Percentiles rank a stretch among this genome's conserved stretches.
Evolutionary conservation across 176 grass and related monocot species (phyloP).

Genomic region (Oryza meyeriana): DNA sequence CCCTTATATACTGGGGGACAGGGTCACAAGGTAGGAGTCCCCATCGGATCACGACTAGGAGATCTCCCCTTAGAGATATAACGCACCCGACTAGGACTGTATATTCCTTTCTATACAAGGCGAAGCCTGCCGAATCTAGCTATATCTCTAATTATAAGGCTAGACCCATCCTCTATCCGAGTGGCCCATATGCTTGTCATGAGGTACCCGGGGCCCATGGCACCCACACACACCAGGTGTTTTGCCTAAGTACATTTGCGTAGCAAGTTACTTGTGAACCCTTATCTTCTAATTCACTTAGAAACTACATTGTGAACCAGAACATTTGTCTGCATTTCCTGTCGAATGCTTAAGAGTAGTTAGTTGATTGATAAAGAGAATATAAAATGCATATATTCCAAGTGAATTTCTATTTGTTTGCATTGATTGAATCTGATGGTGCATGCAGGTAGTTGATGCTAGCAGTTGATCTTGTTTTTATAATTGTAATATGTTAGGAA

Average conservation of each 20-base stretch:
- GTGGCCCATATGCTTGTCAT: too few relatives aligned
- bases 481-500: neutral
- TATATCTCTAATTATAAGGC: too few relatives aligned
- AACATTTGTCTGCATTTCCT: constrained; percentile 6
- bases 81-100: too few relatives aligned
- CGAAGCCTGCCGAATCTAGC: too few relatives aligned
- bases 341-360: neutral
- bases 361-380: neutral
- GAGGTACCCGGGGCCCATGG: too few relatives aligned
- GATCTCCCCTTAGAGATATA: too few relatives aligned
- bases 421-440: neutral
- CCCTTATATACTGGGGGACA: too few relatives aligned
- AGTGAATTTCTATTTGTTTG: constrained; percentile 16
- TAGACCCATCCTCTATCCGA: too few relatives aligned
- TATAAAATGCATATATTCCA: neutral
- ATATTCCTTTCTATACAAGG: too few relatives aligned
- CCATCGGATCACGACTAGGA: too few relatives aligned
- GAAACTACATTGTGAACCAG: neutral
- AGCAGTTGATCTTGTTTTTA: neutral
- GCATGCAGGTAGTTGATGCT: neutral
- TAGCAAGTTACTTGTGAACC: neutral
- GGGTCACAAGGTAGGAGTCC: too few relatives aligned
- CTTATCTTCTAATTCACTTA: neutral
- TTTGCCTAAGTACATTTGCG: neutral
- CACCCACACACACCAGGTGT: neutral